A percentile compares a stretch with the other conserved stretches of the same genome.
These are phyloP conservation scores for Gardenia jasminoides DNA, from an alignment of 257 asterid species.

Conservation along the genomic window DNA sequence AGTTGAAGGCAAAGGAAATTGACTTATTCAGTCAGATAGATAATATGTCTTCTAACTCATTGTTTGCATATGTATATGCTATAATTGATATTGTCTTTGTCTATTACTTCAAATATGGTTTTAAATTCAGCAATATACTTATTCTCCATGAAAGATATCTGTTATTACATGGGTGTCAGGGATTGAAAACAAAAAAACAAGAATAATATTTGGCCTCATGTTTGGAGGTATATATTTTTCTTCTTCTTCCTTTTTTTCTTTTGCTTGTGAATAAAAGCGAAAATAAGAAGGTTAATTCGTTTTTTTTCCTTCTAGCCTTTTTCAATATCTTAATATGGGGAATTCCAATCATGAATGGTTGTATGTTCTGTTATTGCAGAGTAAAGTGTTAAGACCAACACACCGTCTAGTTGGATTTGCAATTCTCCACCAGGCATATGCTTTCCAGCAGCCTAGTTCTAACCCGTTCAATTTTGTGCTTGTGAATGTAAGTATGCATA, in stretches of 20 bases:
- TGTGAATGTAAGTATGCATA: slow-evolving; percentile 60
- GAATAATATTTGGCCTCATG: background rate
- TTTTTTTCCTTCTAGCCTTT: background rate
- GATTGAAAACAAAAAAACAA: background rate
- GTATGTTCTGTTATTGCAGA: slow-evolving; percentile 46
- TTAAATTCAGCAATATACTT: background rate
- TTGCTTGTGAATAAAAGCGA: background rate
- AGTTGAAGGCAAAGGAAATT: background rate
- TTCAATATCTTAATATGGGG: background rate
- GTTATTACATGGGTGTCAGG: background rate
- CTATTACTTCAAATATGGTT: too few relatives aligned
- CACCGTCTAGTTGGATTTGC: slow-evolving; percentile 82
- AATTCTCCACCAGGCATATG: slow-evolving; percentile 65
- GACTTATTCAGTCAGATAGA: background rate
- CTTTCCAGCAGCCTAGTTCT: slow-evolving; percentile 66
- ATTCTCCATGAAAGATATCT: background rate
- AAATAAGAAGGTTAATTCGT: background rate
- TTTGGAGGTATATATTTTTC: background rate
- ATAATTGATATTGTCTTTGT: background rate
- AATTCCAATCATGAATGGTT: background rate
- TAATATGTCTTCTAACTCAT: too few relatives aligned
- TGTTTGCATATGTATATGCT: background rate
- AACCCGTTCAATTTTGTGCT: slow-evolving; percentile 74
- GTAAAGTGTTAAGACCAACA: slow-evolving; percentile 49
- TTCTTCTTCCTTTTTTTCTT: too few relatives aligned